These are phyloP conservation scores for Antarctomyces pellizariae DNA, from an alignment of 495 filamentous ascomycete species.

Conservation along the genomic window DNA sequence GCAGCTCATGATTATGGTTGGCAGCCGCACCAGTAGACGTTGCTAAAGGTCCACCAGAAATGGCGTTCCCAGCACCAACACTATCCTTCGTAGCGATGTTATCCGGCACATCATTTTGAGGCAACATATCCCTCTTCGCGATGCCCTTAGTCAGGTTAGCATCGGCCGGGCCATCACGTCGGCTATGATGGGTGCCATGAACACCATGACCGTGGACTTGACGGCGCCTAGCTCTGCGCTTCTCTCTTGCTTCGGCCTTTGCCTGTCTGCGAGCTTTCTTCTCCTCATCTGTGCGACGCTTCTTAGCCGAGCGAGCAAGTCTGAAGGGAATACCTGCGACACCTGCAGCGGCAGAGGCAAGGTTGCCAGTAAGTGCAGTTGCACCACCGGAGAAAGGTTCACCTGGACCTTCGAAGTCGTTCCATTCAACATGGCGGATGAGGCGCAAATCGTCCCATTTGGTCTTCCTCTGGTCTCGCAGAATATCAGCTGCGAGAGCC, in stretches of 20 bases:
- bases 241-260: constrained; percentile 6
- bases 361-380: constrained; percentile 27
- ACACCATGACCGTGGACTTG: constrained; percentile 7
- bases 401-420: constrained; percentile 56
- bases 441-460: constrained; percentile 41
- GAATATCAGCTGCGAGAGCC: constrained; percentile 38
- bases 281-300: constrained; percentile 21
- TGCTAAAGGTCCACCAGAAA: too few relatives aligned
- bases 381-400: constrained; percentile 45
- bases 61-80: too few relatives aligned
- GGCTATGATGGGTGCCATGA: too few relatives aligned
- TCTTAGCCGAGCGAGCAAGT: constrained; percentile 26
- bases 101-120: too few relatives aligned
- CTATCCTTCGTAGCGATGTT: too few relatives aligned
- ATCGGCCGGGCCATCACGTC: too few relatives aligned
- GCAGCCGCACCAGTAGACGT: too few relatives aligned
- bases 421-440: constrained; percentile 48
- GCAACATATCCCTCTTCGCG: too few relatives aligned
- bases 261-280: constrained; percentile 15
- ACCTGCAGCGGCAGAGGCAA: constrained; percentile 29
- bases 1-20: too few relatives aligned
- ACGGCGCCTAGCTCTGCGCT: constrained; percentile 7
- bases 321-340: constrained; percentile 33
- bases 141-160: too few relatives aligned
- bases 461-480: constrained; percentile 32